Conservation (phyloP, 345 rosid species). For the Combretum micranthum region DNA sequence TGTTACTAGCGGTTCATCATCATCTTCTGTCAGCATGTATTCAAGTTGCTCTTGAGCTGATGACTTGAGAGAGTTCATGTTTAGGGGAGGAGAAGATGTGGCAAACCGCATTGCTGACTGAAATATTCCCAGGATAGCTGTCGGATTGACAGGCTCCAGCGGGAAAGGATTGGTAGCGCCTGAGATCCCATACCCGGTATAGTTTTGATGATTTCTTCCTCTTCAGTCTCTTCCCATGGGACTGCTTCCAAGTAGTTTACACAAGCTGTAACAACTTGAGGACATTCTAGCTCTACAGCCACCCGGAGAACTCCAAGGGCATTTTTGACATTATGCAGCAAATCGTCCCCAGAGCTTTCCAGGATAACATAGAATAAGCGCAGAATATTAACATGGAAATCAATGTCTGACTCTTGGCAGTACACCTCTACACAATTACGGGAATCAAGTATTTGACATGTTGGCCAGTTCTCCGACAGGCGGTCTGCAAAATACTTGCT, state of each 20-base stretch:
- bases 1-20: slow-evolving; percentile 63
- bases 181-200: slow-evolving; percentile 58
- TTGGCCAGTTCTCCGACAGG: slow-evolving; percentile 90
- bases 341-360: slow-evolving; percentile 42
- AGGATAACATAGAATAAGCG: slow-evolving; percentile 56
- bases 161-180: slow-evolving; percentile 69
- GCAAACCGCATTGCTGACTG: slow-evolving; percentile 56
- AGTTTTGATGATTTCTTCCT: slow-evolving; percentile 70
- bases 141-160: slow-evolving; percentile 67
- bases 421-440: slow-evolving; percentile 80
- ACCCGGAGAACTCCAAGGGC: slow-evolving; percentile 76
- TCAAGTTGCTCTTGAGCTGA: slow-evolving; percentile 83
- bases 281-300: slow-evolving; percentile 61
- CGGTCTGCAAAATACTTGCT: slow-evolving; percentile 81
- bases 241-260: slow-evolving; percentile 87
- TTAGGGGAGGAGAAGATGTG: slow-evolving; percentile 52
- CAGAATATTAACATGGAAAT: slow-evolving; percentile 65
- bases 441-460: slow-evolving; percentile 87
- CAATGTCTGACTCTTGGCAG: slow-evolving; percentile 68
- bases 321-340: slow-evolving; percentile 69
- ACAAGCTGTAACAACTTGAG: slow-evolving; percentile 53
- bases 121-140: slow-evolving; percentile 47
- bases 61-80: slow-evolving; percentile 49
- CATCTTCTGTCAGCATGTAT: slow-evolving; percentile 89
- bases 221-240: slow-evolving; percentile 94